These are phyloP conservation scores for Fusarium napiforme DNA, from an alignment of 2,329 filamentous ascomycete species.

Conservation along the genomic window DNA sequence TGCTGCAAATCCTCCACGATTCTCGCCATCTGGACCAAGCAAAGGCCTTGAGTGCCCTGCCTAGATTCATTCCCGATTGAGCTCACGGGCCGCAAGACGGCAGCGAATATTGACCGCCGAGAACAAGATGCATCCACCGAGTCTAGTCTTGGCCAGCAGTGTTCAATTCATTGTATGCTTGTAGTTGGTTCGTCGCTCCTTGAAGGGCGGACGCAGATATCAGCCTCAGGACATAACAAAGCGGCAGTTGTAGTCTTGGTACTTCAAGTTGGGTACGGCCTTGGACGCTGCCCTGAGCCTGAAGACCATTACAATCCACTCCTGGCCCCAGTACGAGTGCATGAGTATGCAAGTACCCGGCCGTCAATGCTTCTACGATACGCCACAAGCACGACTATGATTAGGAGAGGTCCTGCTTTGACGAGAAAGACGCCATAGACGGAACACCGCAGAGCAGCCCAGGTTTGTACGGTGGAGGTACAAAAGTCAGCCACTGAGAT, in stretches of 20 bases:
- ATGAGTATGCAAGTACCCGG: slow-evolving; percentile 62
- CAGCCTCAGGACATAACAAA: slow-evolving; percentile 21
- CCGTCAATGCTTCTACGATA: slow-evolving; percentile 58
- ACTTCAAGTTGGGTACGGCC: slow-evolving; percentile 25
- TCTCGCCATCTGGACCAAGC: slow-evolving; percentile 47
- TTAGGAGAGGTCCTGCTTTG: slow-evolving; percentile 50
- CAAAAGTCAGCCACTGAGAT: slow-evolving; percentile 34
- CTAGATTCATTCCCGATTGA: slow-evolving; percentile 35
- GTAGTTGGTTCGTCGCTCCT: slow-evolving; percentile 2
- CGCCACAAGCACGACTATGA: slow-evolving; percentile 60
- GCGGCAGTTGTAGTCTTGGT: slow-evolving; percentile 27
- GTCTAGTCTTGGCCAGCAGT: slow-evolving; percentile 24
- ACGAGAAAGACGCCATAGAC: slow-evolving; percentile 41
- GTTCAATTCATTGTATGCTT: slow-evolving; percentile 9
- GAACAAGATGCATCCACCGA: slow-evolving; percentile 23
- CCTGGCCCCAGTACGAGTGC: slow-evolving; percentile 45
- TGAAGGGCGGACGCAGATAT: slow-evolving; percentile 21
- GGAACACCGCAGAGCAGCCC: slow-evolving; percentile 44
- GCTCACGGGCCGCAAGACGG: slow-evolving; percentile 33
- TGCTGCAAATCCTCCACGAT: slow-evolving; percentile 33
- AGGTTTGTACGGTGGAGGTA: slow-evolving; percentile 33
- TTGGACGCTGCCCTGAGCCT: slow-evolving; percentile 40
- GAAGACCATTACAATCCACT: slow-evolving; percentile 26
- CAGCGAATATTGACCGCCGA: slow-evolving; percentile 28
- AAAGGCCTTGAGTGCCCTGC: slow-evolving; percentile 33